Evolutionary conservation across 345 rosid species (phyloP), one percentile per base, ranked within the genome.

Genomic region (Camelina laxa): DNA sequence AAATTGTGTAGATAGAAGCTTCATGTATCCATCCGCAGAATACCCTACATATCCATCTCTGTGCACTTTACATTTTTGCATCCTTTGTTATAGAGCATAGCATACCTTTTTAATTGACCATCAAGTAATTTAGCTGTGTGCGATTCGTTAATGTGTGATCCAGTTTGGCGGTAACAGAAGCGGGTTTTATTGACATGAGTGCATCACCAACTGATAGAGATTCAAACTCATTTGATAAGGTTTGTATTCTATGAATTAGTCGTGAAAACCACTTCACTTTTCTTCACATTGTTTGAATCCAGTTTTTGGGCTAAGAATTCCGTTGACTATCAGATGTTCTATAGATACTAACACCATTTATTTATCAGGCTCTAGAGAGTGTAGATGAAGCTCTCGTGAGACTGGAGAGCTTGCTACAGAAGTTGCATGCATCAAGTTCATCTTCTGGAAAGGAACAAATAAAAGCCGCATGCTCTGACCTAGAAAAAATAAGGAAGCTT

Each of bases 401-500:
- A 82, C 86, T 95, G 60, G 99, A 95, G 79, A 82, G 88, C 70
- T 79, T 95, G 89, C 87, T 89, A 69, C 89, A 89, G 75, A 85
- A 88, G 82, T 80, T 89, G 81, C 88, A 87, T 70, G 82, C 87
- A 60, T 86, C 97, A 65, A 88, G 88, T 78, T 86, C 98, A 61
- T 77, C 74, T 72, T 84, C 93, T 69, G 92, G 97, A 79, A 95
- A 89, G 76, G 96, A 90, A 81, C 87, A 92, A 78, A 63, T 95
- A 77, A 82, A 90, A 82, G 97, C 96, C 54, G 99, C 99, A 68
- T 90, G 98, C 82, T 92, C 92, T 74, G 96, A 95, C 84, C 97
- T 95, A 65, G 96, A 90, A 83, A 95, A 84, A 70, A 90, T 95
- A 76, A 85, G 99, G 83, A 95, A 89, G 84, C 97, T 95, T 21